Evolutionary conservation across 169 alveolate species (phyloP), one percentile per base, ranked within the genome.

Genomic region (Plasmodium gonderi): DNA sequence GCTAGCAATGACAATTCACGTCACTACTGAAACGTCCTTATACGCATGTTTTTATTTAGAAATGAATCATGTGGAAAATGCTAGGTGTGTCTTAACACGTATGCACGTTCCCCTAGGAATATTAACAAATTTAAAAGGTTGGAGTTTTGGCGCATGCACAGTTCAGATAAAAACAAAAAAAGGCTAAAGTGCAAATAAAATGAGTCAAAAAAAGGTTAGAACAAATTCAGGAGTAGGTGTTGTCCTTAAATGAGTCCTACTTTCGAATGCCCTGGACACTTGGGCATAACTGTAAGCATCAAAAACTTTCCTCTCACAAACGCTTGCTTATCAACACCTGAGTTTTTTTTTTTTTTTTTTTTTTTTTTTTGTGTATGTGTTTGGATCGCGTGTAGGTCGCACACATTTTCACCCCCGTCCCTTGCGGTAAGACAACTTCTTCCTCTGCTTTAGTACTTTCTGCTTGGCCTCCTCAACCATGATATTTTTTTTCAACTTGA

Each of bases 341-440:
- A n/a, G n/a, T n/a, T n/a, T n/a, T n/a, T n/a, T n/a, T n/a, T n/a
- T n/a, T n/a, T n/a, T n/a, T n/a, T n/a, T n/a, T n/a, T n/a, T n/a
- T n/a, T n/a, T n/a, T n/a, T n/a, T n/a, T n/a, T n/a, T n/a, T n/a
- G 20, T 54, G 23, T n/a, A 54, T 54, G 69, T n/a, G n/a, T n/a
- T 6, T 54, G 6, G 6, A 54, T 40, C 4, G 33, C n/a, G n/a
- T 29, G 65, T 17, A 0, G n/a, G n/a, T n/a, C 9, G 80, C 17
- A 45, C 0, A 5, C 36, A 6, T 2, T 20, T 3, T 20, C 9
- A n/a, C 17, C 40, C 60, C n/a, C 79, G 23, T 1, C 76, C 72
- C 49, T 69, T 82, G 42, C 54, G 47, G 76, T 68, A 82, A 3
- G 83, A 67, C 23, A 49, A 7, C 42, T 87, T 87, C 67, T 87